Conservation (phyloP, 768 basidiomycete genomes). For the Lactarius quietus region DNA sequence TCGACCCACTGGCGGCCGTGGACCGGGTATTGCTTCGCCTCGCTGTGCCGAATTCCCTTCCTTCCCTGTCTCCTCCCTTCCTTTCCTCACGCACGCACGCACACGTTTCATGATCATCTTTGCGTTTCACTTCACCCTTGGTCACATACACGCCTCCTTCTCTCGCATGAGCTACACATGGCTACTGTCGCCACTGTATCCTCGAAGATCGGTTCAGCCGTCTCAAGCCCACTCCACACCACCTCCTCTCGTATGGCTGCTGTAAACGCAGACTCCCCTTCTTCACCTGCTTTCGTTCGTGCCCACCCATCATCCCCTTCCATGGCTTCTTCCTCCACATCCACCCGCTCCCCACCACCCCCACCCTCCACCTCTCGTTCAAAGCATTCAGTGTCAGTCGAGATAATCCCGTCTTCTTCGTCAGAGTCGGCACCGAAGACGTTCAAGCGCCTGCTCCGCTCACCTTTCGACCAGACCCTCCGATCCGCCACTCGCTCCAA, state of each 20-base stretch:
- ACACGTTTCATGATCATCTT: background rate
- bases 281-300: background rate
- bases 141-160: background rate
- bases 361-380: slow-evolving; percentile 27
- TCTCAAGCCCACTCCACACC: slow-evolving; percentile 46
- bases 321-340: slow-evolving; percentile 32
- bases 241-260: slow-evolving; percentile 35
- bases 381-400: background rate
- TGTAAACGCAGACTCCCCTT: background rate
- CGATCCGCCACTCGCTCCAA: slow-evolving; percentile 60
- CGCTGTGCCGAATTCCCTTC: background rate
- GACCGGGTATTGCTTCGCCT: background rate
- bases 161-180: slow-evolving; percentile 38
- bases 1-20: background rate
- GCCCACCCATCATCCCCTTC: background rate
- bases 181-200: slow-evolving; percentile 42
- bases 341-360: slow-evolving; percentile 34
- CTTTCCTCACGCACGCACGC: background rate
- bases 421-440: slow-evolving; percentile 44
- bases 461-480: slow-evolving; percentile 63
- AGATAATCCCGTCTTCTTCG: background rate
- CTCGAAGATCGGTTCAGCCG: slow-evolving; percentile 37
- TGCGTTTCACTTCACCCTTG: background rate
- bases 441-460: slow-evolving; percentile 58
- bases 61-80: background rate